Evolutionary conservation across 2,329 filamentous ascomycete species (phyloP), one percentile per base, ranked within the genome.

Genomic region (Exophiala alcalophila): DNA sequence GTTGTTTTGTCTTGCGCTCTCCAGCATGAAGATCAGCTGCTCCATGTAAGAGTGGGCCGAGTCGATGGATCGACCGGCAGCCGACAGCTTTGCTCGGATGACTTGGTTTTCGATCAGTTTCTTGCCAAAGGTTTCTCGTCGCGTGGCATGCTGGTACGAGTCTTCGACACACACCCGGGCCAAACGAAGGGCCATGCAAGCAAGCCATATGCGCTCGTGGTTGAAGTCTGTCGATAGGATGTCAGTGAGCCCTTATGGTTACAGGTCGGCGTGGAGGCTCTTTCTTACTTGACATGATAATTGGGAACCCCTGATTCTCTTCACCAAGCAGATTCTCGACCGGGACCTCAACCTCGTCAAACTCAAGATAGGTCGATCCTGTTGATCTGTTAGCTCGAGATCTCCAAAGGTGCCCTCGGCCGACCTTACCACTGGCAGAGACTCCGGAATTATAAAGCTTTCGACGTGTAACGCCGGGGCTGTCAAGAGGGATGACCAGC

Each of bases 381-480:
- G 27, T 3, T 10, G 3, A 8, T 5, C 27, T 14, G n/a, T 30
- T 30, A 30, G 27, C 18, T 16, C 10, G 3, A 15, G 27, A 9
- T 15, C n/a, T 15, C 14, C n/a, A n/a, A n/a, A n/a, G n/a, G n/a
- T n/a, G n/a, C n/a, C n/a, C n/a, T n/a, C n/a, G n/a, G n/a, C n/a
- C n/a, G 12, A 14, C 15, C 27, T 76, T 87, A 96, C 66, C 97
- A 76, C 52, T 95, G 89, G 68, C 91, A 97, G 26, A 92, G 97
- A 97, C 97, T 47, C 92, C 92, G 37, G 97, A 81, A 75, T 97
- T 97, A 83, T 97, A 91, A 76, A 97, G 97, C 79, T 97, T 97
- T 27, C 91, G 88, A 61, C 97, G 92, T 45, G 80, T 83, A 74
- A 98, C 95, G 20, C 92, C 92, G 40, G 83, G 81, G 31, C 80